Evolutionary conservation across 73 alveolate genomes (phyloP).

Genomic region (Urostyla sp.): DNA sequence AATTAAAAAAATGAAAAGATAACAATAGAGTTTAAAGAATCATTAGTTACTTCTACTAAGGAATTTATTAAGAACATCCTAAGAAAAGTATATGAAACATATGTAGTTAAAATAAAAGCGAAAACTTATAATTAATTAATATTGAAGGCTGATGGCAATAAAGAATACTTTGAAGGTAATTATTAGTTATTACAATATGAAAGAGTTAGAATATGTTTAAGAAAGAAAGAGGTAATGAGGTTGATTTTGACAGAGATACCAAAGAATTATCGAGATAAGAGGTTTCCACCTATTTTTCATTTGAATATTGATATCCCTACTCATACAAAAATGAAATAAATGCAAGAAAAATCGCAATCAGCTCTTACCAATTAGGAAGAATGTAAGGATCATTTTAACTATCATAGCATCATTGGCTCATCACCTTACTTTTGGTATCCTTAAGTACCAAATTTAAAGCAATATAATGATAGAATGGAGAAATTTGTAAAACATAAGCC

Average conservation of each 20-base stretch:
- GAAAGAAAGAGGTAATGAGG: conserved; percentile 68
- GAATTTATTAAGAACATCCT: conserved; percentile 82
- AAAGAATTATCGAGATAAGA: conserved; percentile 38
- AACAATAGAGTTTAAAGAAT: conserved; percentile 61
- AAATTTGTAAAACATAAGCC: neutral
- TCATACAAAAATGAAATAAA: neutral
- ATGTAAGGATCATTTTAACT: conserved; percentile 34
- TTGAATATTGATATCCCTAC: conserved; percentile 28
- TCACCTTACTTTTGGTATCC: conserved; percentile 78
- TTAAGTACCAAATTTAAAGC: conserved; percentile 33
- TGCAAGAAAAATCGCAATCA: neutral
- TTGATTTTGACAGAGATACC: conserved; percentile 70
- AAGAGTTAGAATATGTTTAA: conserved; percentile 84
- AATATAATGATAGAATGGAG: conserved; percentile 13
- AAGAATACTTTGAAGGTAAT: conserved; percentile 89
- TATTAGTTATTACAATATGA: conserved; percentile 84
- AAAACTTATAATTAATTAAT: conserved; percentile 59
- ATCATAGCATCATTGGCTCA: neutral
- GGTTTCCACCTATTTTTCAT: conserved; percentile 64
- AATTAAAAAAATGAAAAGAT: conserved; percentile 13
- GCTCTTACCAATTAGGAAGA: neutral
- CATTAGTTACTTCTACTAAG: conserved; percentile 80
- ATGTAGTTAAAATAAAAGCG: conserved; percentile 57
- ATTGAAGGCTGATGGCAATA: conserved; percentile 84
- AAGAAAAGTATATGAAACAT: conserved; percentile 52